Percentiles rank a stretch among this genome's conserved stretches.
phyloP scores from a whole-genome alignment of 139 green algal genomes.

The Tetradesmus lagerheimii region DNA sequence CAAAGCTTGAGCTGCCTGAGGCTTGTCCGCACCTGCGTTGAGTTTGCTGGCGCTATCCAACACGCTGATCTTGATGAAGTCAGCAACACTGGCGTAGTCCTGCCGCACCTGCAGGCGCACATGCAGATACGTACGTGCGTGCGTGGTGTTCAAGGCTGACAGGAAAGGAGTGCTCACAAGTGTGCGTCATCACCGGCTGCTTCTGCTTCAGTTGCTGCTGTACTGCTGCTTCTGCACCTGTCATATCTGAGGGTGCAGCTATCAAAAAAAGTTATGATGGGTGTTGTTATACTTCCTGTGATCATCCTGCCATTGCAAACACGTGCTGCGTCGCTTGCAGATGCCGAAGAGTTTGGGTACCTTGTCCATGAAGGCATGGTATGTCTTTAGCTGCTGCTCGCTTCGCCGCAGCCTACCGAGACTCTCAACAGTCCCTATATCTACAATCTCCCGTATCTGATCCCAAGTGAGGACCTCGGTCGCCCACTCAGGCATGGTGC shows the following conservation, averaged over 20 bases:
- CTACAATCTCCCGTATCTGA: slow-evolving; percentile 12
- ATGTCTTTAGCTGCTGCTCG: slow-evolving; percentile 45
- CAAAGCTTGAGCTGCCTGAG: too few relatives aligned
- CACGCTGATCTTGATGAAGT: slow-evolving; percentile 53
- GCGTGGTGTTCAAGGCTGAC: not conserved
- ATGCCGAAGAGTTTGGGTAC: not conserved
- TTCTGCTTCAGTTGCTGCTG: not conserved
- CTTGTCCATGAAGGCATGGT: slow-evolving; percentile 42
- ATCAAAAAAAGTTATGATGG: too few relatives aligned
- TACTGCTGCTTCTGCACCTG: not conserved
- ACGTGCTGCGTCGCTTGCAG: not conserved
- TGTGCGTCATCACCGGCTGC: not conserved
- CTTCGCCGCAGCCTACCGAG: slow-evolving; percentile 42
- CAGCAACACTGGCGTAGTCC: slow-evolving; percentile 50
- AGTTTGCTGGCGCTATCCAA: slow-evolving; percentile 30
- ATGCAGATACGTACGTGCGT: not conserved
- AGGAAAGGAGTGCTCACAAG: too few relatives aligned
- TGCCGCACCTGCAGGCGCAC: slow-evolving; percentile 27
- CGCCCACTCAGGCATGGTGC: not conserved
- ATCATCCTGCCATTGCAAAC: not conserved
- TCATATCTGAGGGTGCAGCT: too few relatives aligned
- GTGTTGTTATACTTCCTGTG: too few relatives aligned
- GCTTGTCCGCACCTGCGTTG: slow-evolving; percentile 31
- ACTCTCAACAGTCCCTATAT: slow-evolving; percentile 44
- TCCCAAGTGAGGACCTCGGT: slow-evolving; percentile 46